Conservation (phyloP, 225 moss, liverwort and hornwort genomes). For the Pseudisothecium myosuroides region DNA sequence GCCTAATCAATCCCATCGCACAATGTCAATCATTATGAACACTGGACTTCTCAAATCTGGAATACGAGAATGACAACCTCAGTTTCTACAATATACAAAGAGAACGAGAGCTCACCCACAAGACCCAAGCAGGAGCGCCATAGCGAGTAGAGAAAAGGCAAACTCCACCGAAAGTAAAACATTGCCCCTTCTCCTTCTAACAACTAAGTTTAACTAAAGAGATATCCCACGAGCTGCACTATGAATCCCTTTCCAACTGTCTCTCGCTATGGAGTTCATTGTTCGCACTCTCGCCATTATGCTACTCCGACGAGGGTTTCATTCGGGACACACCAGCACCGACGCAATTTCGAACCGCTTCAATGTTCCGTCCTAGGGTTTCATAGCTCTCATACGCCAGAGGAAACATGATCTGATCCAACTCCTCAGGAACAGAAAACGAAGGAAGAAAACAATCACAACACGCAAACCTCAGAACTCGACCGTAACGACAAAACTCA, state of each 20-base stretch:
- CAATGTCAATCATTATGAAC: too few relatives aligned
- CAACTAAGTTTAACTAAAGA: not conserved
- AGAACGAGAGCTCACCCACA: not conserved
- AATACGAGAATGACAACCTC: not conserved
- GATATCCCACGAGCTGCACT: not conserved
- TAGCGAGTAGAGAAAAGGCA: not conserved
- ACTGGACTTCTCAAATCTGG: not conserved
- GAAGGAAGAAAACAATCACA: not conserved
- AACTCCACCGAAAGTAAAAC: not conserved
- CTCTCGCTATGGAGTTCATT: not conserved
- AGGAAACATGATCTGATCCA: not conserved
- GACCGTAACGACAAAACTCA: not conserved
- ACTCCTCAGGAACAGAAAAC: too few relatives aligned
- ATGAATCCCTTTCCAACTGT: not conserved
- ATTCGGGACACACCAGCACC: not conserved
- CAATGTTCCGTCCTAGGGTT: not conserved
- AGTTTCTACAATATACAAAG: not conserved
- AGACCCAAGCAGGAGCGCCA: not conserved
- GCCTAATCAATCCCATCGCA: too few relatives aligned
- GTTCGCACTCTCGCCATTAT: not conserved
- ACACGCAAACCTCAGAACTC: not conserved
- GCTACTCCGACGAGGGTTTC: not conserved
- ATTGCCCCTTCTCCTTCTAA: not conserved
- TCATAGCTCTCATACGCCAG: not conserved
- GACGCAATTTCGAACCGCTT: not conserved